A percentile compares a stretch with the other conserved stretches of the same genome.
phyloP scores from a whole-genome alignment of 2,329 filamentous ascomycete species.

The Fusarium austroafricanum region DNA sequence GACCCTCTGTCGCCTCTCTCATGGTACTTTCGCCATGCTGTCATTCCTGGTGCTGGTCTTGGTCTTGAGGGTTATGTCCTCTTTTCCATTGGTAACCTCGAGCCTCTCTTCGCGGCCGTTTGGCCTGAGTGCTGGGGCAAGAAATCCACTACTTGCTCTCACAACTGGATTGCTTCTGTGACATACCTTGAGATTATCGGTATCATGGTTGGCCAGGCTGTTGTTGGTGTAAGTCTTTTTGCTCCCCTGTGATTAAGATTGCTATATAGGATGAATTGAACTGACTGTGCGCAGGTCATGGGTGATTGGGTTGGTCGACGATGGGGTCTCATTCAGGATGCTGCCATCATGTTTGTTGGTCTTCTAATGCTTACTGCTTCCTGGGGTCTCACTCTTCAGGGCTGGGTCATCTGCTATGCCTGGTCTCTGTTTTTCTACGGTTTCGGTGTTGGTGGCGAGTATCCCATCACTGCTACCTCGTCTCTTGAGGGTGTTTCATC shows the following conservation, averaged over 20 bases:
- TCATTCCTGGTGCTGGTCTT: slow-evolving; percentile 91
- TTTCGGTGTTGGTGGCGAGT: slow-evolving; percentile 82
- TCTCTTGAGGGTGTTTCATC: slow-evolving; percentile 92
- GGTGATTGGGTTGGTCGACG: slow-evolving; percentile 86
- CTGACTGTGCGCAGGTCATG: slow-evolving; percentile 57
- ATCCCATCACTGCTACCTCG: slow-evolving; percentile 95
- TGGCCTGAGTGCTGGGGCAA: slow-evolving; percentile 84
- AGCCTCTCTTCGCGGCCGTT: slow-evolving; percentile 79
- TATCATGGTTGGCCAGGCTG: slow-evolving; percentile 93
- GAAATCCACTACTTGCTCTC: slow-evolving; percentile 71
- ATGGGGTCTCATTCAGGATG: slow-evolving; percentile 96
- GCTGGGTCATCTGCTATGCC: slow-evolving; percentile 97
- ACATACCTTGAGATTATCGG: slow-evolving; percentile 93
- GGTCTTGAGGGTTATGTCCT: slow-evolving; percentile 95
- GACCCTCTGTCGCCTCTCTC: slow-evolving; percentile 86
- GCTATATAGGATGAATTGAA: background rate
- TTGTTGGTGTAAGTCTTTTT: slow-evolving; percentile 75
- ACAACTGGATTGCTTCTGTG: slow-evolving; percentile 84
- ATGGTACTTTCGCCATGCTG: slow-evolving; percentile 90
- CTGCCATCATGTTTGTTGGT: slow-evolving; percentile 91
- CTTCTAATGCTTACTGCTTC: slow-evolving; percentile 90
- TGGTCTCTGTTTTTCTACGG: slow-evolving; percentile 88
- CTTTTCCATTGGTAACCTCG: slow-evolving; percentile 95
- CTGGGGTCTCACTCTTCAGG: slow-evolving; percentile 88
- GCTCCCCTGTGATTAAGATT: background rate